phyloP scores from a whole-genome alignment of 2,329 filamentous ascomycete genomes.

The Onygenales sp. region DNA sequence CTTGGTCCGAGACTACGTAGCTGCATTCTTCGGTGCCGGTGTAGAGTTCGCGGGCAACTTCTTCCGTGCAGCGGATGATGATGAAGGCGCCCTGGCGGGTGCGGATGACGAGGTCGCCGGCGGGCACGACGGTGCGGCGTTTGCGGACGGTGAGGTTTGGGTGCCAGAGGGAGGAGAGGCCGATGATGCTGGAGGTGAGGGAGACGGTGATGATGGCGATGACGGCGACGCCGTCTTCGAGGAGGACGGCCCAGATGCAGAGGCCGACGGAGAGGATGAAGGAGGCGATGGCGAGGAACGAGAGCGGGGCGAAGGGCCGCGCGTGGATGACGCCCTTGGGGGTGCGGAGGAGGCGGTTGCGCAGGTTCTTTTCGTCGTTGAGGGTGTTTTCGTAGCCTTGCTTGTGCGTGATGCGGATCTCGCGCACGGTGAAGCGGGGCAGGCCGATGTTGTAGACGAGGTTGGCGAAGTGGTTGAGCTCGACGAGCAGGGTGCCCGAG shows the following conservation, averaged over 20 bases:
- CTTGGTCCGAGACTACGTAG: conserved; percentile 41
- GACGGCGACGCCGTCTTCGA: conserved; percentile 43
- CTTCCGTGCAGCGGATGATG: conserved; percentile 48
- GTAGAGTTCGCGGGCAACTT: conserved; percentile 55
- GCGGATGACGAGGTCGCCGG: conserved; percentile 52
- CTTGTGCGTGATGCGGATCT: conserved; percentile 24
- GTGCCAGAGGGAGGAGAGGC: conserved; percentile 50
- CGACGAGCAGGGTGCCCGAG: conserved; percentile 45
- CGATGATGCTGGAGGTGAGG: conserved; percentile 44
- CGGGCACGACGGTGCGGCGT: conserved; percentile 41
- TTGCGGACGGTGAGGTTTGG: conserved; percentile 45
- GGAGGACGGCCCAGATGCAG: conserved; percentile 17
- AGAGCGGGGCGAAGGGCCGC: conserved; percentile 43
- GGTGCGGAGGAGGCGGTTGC: background rate
- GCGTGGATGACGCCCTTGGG: conserved; percentile 9
- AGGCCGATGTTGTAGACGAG: conserved; percentile 48
- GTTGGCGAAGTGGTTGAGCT: conserved; percentile 53
- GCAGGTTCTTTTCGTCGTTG: conserved; percentile 13
- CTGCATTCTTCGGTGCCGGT: conserved; percentile 51
- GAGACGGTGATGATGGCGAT: conserved; percentile 45
- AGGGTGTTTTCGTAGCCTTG: conserved; percentile 16
- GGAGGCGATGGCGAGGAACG: conserved; percentile 45
- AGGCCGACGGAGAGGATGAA: conserved; percentile 24
- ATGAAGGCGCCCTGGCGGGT: conserved; percentile 53
- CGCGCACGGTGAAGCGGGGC: conserved; percentile 39